Conservation (phyloP, 257 asterid species). For the Verbascum thapsus region DNA sequence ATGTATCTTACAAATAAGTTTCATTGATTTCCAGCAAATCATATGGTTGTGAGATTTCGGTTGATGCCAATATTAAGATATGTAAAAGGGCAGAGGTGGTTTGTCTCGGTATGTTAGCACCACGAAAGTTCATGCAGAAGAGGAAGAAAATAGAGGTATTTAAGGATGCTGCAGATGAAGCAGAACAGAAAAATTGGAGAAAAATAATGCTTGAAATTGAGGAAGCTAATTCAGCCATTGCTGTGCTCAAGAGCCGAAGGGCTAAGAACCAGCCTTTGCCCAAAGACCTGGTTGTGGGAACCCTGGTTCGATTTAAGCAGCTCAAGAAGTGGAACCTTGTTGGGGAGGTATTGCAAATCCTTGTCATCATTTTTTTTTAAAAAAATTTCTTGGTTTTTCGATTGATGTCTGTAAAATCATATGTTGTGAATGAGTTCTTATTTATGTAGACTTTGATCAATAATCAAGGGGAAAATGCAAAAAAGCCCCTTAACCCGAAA, state of each 20-base stretch:
- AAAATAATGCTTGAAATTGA: slow-evolving; percentile 85
- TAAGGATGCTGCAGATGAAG: slow-evolving; percentile 72
- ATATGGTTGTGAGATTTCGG: slow-evolving; percentile 39
- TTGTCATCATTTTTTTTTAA: not conserved
- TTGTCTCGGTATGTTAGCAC: slow-evolving; percentile 84
- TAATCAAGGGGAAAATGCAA: too few relatives aligned
- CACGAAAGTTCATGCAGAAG: slow-evolving; percentile 92
- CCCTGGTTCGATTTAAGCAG: slow-evolving; percentile 89
- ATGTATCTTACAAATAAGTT: not conserved
- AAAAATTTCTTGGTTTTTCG: slow-evolving; percentile 2
- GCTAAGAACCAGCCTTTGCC: slow-evolving; percentile 69
- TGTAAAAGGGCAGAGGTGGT: slow-evolving; percentile 65
- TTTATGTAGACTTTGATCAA: not conserved
- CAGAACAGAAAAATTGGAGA: slow-evolving; percentile 87
- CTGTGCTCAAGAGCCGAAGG: slow-evolving; percentile 68
- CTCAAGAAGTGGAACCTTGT: slow-evolving; percentile 97
- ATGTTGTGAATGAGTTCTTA: not conserved
- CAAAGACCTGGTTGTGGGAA: slow-evolving; percentile 80
- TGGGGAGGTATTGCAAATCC: slow-evolving; percentile 62
- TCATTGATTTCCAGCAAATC: slow-evolving; percentile 53
- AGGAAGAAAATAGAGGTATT: slow-evolving; percentile 80
- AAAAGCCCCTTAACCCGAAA: too few relatives aligned
- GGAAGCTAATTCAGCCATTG: slow-evolving; percentile 75
- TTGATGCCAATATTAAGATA: slow-evolving; percentile 47
- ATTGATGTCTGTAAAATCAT: not conserved